phyloP scores from a whole-genome alignment of 768 basidiomycete species.

The Naganishia vishniacii region DNA sequence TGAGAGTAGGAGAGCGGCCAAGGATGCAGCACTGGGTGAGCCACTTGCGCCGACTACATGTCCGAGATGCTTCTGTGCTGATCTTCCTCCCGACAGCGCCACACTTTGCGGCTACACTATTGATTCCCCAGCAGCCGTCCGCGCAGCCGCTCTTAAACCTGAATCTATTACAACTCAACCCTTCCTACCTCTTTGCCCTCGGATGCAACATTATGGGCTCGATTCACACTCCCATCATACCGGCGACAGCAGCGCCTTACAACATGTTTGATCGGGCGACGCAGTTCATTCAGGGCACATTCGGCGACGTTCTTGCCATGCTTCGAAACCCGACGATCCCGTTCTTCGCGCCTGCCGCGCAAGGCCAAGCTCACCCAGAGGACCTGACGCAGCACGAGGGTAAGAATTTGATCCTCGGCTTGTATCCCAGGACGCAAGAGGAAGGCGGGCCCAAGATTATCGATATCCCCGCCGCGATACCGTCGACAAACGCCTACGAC shows the following conservation, averaged over 20 bases:
- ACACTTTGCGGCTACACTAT: conserved; percentile 43
- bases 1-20: conserved; percentile 43
- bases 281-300: conserved; percentile 26
- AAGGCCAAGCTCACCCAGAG: conserved; percentile 30
- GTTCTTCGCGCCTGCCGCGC: conserved; percentile 26
- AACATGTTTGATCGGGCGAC: conserved; percentile 30
- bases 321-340: conserved; percentile 20
- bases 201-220: conserved; percentile 40
- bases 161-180: conserved; percentile 38
- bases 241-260: conserved; percentile 30
- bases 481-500: conserved; percentile 26
- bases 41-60: neutral
- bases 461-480: conserved; percentile 29
- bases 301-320: conserved; percentile 24
- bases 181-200: conserved; percentile 39
- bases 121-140: conserved; percentile 34
- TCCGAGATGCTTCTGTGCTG: neutral
- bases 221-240: conserved; percentile 18
- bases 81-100: conserved; percentile 32
- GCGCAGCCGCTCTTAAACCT: conserved; percentile 39
- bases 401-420: conserved; percentile 40
- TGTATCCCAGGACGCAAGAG: conserved; percentile 37
- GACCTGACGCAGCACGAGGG: conserved; percentile 45
- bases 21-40: conserved; percentile 44
- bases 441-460: conserved; percentile 29